Evolutionary conservation across 306 rosid species (phyloP), one percentile per base, ranked within the genome.

Genomic region (Elaeagnus macrophylla): DNA sequence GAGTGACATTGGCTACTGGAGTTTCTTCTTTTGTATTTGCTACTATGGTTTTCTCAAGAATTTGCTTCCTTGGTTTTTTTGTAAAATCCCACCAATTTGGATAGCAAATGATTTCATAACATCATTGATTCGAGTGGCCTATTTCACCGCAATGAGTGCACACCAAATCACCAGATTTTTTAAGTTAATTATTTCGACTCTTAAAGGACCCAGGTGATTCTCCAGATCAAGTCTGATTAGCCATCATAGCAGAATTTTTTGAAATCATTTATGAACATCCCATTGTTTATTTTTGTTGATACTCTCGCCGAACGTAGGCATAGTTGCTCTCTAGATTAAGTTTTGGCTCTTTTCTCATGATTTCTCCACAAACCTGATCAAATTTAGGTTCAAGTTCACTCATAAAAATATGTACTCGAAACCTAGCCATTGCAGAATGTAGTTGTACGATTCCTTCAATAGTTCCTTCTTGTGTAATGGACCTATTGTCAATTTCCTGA

Each of bases 311-410:
- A 11, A 7, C 44, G 6, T 40, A 40, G 0, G 44, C 8, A 40
- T 40, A 40, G 12, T 8, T 40, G 4, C 44, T 40, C 44, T 40
- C 1, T 8, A 40, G 1, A 40, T 40, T 8, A 40, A 40, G 44
- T 40, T 40, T 40, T 11, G 12, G 44, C 9, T 40, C 7, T 40
- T 40, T 40, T 7, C 44, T 8, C 44, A 40, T 0, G 44, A 40
- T 40, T 40, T 40, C 3, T 7, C 44, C 44, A 11, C 12, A 5
- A 2, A 57, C 62, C n/a, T 25, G 19, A 42, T 57, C 25, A 42
- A 42, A 57, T 13, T 57, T 51, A 1, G 13, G 11, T 8, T 57
- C 40, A 43, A 57, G 62, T 20, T 41, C 39, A 44, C 62, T 57
- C 1, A 57, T 39, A 43, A 57, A 57, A 7, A 43, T 43, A 8